Base-by-base conservation (phyloP, 805 yeast genomes). In the Teunomyces pallodes region DNA sequence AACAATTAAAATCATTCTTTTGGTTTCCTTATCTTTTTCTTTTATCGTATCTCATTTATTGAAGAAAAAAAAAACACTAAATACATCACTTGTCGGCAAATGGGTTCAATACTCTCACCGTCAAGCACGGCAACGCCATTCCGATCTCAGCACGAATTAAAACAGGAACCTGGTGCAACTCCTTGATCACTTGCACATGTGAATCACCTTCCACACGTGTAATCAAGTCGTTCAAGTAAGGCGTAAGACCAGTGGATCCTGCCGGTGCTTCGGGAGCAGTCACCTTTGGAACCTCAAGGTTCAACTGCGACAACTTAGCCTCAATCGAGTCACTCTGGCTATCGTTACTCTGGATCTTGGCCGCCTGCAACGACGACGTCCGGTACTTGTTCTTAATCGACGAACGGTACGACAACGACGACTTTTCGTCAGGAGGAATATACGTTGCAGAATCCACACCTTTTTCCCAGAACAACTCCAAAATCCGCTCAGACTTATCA, bases 111-210 rank as follows among this genome's bases (percentile, higher is more conserved):
- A 92, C 87, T 58, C 96, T 80, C 12, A 94, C 96, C 3, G 97
- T 89, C 58, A 92, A 77, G 65, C 97, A 92, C 13, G 99, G 99
- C 46, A 92, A 75, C 2, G 97, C 92, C 91, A 90, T 90, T 44
- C 97, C 97, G 45, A 90, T 82, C 64, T 91, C 98, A 0, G 97
- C 90, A 59, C 97, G 77, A 54, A 94, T 74, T 51, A 92, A 72
- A 29, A 92, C 83, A 8, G 98, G 98, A 43, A 92, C 86, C 57
- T 82, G 84, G 43, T 78, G 78, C 59, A 91, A 71, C 59, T 88
- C 92, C 52, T 80, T 77, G 45, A 92, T 84, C 60, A 88, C 96
- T 72, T 94, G 98, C 42, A 94, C 79, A 59, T 74, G 76, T 33
- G 64, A 62, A 30, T 76, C 83, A 38, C 80, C 84, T 48, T 87